These are phyloP conservation scores for Dorcoceras hygrometricum DNA, from an alignment of 257 asterid species.

Conservation along the genomic window DNA sequence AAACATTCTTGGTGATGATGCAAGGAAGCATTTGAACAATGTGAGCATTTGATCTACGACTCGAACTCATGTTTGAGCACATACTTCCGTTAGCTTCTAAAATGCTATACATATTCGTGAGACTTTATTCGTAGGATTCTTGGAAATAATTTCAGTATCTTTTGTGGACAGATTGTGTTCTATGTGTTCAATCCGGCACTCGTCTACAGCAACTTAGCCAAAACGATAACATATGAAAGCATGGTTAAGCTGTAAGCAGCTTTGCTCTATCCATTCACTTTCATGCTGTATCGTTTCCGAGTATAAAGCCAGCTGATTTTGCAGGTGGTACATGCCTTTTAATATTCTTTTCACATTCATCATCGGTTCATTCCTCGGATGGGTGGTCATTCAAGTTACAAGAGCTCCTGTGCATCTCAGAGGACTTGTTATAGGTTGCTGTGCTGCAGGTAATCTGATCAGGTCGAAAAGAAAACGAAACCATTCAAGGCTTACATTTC, in stretches of 20 bases:
- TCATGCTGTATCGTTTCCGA: conserved; percentile 1
- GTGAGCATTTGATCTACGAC: conserved; percentile 31
- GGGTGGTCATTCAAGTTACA: conserved; percentile 63
- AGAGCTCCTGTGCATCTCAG: conserved; percentile 68
- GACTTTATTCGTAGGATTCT: background rate
- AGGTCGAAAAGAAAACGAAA: background rate
- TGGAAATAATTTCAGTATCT: conserved; percentile 18
- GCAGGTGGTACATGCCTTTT: conserved; percentile 96
- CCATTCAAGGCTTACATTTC: background rate
- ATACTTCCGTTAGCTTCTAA: background rate
- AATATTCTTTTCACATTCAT: conserved; percentile 75
- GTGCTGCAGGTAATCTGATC: conserved; percentile 68
- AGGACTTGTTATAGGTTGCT: conserved; percentile 78
- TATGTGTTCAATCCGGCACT: conserved; percentile 78
- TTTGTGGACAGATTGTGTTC: conserved; percentile 55
- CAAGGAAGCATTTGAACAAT: conserved; percentile 79
- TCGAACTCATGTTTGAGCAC: background rate
- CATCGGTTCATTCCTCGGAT: conserved; percentile 76
- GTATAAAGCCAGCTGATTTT: conserved; percentile 20
- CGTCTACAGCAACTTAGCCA: conserved; percentile 77
- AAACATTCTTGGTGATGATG: conserved; percentile 63
- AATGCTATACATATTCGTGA: background rate
- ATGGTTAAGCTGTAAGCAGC: conserved; percentile 62
- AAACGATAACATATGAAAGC: conserved; percentile 73
- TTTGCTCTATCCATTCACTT: background rate